A percentile compares a stretch with the other conserved stretches of the same genome.
phyloP scores from a whole-genome alignment of 2,329 filamentous ascomycete genomes.

The Chalaropsis thielavioides region DNA sequence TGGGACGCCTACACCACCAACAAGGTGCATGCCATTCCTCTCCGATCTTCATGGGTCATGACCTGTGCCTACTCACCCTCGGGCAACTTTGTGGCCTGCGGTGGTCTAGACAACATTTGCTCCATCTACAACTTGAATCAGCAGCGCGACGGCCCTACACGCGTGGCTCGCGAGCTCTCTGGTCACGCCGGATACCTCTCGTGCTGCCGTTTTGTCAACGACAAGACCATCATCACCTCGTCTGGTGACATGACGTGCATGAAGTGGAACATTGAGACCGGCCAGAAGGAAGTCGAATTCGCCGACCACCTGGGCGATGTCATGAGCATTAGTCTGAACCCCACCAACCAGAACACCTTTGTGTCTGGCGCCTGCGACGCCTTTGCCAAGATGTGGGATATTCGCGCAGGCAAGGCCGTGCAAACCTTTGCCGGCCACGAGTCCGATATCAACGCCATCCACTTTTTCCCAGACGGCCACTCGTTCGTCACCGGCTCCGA shows the following conservation, averaged over 20 bases:
- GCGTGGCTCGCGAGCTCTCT: conserved; percentile 87
- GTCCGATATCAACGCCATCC: conserved; percentile 98
- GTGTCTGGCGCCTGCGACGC: conserved; percentile 98
- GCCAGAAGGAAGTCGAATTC: conserved; percentile 93
- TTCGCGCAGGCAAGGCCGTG: conserved; percentile 91
- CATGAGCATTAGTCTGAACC: conserved; percentile 99
- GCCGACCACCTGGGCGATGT: conserved; percentile 96
- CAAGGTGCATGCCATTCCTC: conserved; percentile 95
- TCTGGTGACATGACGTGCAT: conserved; percentile 99
- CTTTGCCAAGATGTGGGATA: conserved; percentile 98
- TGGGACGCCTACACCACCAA: conserved; percentile 99
- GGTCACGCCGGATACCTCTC: conserved; percentile 95
- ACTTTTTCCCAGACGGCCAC: conserved; percentile 98
- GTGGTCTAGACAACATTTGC: conserved; percentile 98
- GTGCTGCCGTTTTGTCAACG: conserved; percentile 98
- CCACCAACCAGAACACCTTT: conserved; percentile 97
- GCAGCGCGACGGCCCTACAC: conserved; percentile 84
- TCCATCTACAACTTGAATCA: conserved; percentile 99
- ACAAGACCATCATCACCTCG: conserved; percentile 91
- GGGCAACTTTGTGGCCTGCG: conserved; percentile 95
- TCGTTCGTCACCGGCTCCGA: conserved; percentile 97
- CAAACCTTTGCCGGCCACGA: conserved; percentile 98
- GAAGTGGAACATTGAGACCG: conserved; percentile 98
- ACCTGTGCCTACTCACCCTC: conserved; percentile 97
- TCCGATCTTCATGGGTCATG: conserved; percentile 99